Evolutionary conservation across 768 basidiomycete species (phyloP).

Genomic region (Zangia roseola): DNA sequence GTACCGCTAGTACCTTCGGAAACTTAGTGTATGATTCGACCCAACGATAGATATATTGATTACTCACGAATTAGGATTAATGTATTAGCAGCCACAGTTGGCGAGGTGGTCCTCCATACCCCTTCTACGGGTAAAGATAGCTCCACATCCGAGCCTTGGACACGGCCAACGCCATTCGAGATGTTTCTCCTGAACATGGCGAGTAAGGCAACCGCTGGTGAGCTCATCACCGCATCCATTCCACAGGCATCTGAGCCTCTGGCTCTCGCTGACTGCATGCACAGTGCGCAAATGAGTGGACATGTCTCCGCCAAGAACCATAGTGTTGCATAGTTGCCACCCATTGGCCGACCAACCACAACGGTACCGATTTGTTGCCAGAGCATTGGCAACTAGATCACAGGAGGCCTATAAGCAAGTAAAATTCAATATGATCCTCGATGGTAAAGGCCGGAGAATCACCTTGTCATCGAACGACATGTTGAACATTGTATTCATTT

Average conservation of each 20-base stretch:
- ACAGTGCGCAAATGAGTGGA: slow-evolving; percentile 12
- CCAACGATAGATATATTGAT: background rate
- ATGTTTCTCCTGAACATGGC: slow-evolving; percentile 27
- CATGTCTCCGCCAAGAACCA: slow-evolving; percentile 16
- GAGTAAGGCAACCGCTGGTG: slow-evolving; percentile 10
- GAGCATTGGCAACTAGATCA: slow-evolving; percentile 8
- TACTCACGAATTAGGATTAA: slow-evolving; percentile 1
- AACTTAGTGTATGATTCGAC: background rate
- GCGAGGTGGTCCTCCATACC: slow-evolving; percentile 17
- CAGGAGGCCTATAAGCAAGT: slow-evolving; percentile 6
- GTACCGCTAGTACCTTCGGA: background rate
- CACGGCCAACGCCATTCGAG: slow-evolving; percentile 25
- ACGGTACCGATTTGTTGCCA: background rate
- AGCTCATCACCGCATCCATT: slow-evolving; percentile 14
- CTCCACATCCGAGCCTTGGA: slow-evolving; percentile 6
- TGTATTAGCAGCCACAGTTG: slow-evolving; percentile 3
- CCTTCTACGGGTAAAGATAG: slow-evolving; percentile 20
- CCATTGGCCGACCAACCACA: slow-evolving; percentile 18
- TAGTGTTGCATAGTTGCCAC: slow-evolving; percentile 1
- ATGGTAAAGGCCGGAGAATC: background rate
- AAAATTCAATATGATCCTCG: background rate
- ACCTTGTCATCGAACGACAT: slow-evolving; percentile 15
- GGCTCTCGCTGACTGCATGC: slow-evolving; percentile 5
- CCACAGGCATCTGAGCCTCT: slow-evolving; percentile 17
- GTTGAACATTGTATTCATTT: slow-evolving; percentile 5